These are phyloP conservation scores for Rauvolfia tetraphylla DNA, from an alignment of 257 asterid genomes.

Conservation along the genomic window DNA sequence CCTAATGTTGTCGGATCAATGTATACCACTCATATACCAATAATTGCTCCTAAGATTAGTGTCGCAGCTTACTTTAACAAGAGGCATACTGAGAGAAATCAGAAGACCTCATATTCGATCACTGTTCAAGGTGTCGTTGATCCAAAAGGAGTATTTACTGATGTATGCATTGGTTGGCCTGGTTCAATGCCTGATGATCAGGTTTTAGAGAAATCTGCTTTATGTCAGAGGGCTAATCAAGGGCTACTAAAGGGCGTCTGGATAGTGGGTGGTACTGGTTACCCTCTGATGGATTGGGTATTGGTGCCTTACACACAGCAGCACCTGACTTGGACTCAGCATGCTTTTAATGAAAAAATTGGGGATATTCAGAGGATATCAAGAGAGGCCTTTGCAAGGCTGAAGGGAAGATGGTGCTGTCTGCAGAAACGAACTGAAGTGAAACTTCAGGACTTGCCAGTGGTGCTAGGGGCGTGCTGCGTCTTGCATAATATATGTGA, in stretches of 20 bases:
- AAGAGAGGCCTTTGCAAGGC: constrained; percentile 53
- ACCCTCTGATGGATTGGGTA: constrained; percentile 86
- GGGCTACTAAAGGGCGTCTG: constrained; percentile 67
- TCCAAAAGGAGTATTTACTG: constrained; percentile 66
- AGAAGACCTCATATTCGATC: constrained; percentile 81
- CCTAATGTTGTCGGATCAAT: constrained; percentile 79
- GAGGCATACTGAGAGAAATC: constrained; percentile 86
- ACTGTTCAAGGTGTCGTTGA: constrained; percentile 92
- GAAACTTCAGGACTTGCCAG: constrained; percentile 84
- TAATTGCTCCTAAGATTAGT: constrained; percentile 84
- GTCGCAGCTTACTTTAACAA: constrained; percentile 78
- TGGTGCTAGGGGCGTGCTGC: constrained; percentile 91
- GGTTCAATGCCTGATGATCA: constrained; percentile 96
- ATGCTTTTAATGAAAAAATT: constrained; percentile 78
- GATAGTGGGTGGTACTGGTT: constrained; percentile 75
- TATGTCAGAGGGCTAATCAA: constrained; percentile 62
- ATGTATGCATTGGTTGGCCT: constrained; percentile 89
- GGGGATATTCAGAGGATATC: constrained; percentile 56
- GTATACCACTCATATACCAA: constrained; percentile 90
- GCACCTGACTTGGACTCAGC: constrained; percentile 85
- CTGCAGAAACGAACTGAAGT: constrained; percentile 85
- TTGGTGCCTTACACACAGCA: constrained; percentile 83
- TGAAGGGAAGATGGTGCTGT: constrained; percentile 91
- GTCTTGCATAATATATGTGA: constrained; percentile 91
- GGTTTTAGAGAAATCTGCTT: constrained; percentile 80